phyloP scores from a whole-genome alignment of 2,329 filamentous ascomycete genomes.

The Graphilbum fragrans region DNA sequence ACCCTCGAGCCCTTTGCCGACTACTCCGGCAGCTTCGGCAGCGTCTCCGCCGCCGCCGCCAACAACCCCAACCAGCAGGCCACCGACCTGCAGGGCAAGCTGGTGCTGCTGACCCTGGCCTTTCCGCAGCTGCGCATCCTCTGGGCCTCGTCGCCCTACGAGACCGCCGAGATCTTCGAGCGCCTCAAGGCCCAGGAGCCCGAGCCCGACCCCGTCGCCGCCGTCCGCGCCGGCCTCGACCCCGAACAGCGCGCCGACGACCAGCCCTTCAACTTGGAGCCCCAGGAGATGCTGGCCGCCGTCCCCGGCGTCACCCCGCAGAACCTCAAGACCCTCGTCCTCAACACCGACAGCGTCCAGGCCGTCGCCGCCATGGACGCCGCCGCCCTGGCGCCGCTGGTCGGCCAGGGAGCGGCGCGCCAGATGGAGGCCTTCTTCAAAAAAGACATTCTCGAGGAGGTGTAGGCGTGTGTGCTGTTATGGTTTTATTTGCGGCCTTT shows the following conservation, averaged over 20 bases:
- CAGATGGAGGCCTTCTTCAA: constrained; percentile 77
- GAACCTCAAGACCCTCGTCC: constrained; percentile 59
- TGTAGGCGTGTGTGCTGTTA: constrained; percentile 13
- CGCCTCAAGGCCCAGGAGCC: constrained; percentile 79
- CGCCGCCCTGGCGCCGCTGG: constrained; percentile 56
- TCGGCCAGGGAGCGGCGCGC: constrained; percentile 66
- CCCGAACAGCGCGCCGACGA: constrained; percentile 48
- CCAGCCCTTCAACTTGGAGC: constrained; percentile 66
- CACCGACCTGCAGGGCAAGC: constrained; percentile 78
- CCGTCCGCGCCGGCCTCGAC: constrained; percentile 72
- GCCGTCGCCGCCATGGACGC: constrained; percentile 82
- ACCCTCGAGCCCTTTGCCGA: constrained; percentile 76
- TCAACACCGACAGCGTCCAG: constrained; percentile 62
- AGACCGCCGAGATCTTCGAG: constrained; percentile 95
- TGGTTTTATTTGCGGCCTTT: too few species aligned
- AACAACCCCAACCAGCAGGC: constrained; percentile 25
- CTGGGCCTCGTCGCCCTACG: constrained; percentile 87
- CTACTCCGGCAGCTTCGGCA: constrained; percentile 42
- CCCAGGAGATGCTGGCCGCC: constrained; percentile 78
- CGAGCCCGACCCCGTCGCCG: constrained; percentile 82
- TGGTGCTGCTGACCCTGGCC: constrained; percentile 83
- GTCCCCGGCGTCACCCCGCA: constrained; percentile 78
- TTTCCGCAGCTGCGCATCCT: constrained; percentile 86
- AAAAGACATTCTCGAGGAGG: constrained; percentile 43
- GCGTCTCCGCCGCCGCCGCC: constrained; percentile 38